These are phyloP conservation scores for Fusarium stilboides DNA, from an alignment of 2,329 filamentous ascomycete species.

Conservation along the genomic window DNA sequence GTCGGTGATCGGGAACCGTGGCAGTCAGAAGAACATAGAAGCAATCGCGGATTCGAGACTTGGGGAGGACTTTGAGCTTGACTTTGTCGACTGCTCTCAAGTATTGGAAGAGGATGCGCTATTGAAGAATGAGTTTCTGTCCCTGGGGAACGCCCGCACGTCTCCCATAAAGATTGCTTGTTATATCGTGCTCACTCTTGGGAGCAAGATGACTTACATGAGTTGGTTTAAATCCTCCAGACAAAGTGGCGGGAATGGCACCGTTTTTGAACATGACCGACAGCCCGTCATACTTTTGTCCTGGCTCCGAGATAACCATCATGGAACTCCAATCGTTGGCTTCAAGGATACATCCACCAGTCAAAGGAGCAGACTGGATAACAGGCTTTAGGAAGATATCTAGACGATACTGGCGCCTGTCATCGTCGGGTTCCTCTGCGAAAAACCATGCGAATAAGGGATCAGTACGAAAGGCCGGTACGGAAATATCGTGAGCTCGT, in stretches of 20 bases:
- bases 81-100: not conserved
- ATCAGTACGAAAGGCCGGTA: slow-evolving; percentile 2
- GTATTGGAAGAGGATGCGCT: slow-evolving; percentile 24
- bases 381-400: slow-evolving; percentile 2
- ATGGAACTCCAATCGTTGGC: slow-evolving; percentile 21
- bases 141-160: too few relatives aligned
- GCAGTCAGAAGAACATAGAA: slow-evolving; percentile 19
- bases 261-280: slow-evolving; percentile 7
- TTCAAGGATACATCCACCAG: slow-evolving; percentile 24
- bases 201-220: slow-evolving; percentile 2
- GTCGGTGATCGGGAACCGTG: slow-evolving; percentile 13
- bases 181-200: not conserved
- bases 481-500: too few relatives aligned
- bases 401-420: slow-evolving; percentile 14
- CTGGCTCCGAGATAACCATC: slow-evolving; percentile 29
- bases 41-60: slow-evolving; percentile 11
- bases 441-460: slow-evolving; percentile 22
- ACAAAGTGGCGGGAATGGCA: slow-evolving; percentile 21
- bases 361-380: slow-evolving; percentile 2
- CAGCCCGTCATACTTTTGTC: slow-evolving; percentile 24
- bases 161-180: not conserved
- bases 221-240: slow-evolving; percentile 13
- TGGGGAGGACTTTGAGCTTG: slow-evolving; percentile 3
- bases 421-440: slow-evolving; percentile 3
- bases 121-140: not conserved